These are phyloP conservation scores for Telopea speciosissima DNA, from an alignment of 177 flowering plant species.

Conservation along the genomic window DNA sequence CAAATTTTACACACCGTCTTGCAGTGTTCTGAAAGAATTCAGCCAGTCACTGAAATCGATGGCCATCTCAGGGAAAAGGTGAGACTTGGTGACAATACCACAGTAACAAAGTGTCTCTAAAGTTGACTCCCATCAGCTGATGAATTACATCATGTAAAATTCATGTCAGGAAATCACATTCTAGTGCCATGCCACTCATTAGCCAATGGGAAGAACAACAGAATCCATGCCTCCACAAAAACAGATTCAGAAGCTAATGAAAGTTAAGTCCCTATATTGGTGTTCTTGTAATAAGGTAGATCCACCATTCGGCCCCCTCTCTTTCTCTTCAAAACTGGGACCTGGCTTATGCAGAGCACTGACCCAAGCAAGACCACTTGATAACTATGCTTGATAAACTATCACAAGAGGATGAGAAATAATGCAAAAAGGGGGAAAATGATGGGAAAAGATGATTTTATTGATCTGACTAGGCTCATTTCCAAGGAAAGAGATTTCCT, in stretches of 20 bases:
- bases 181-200: not conserved
- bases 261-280: not conserved
- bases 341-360: not conserved
- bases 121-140: not conserved
- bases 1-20: too few species aligned
- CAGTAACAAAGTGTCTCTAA: not conserved
- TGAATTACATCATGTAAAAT: not conserved
- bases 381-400: too few species aligned
- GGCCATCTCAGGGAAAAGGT: not conserved
- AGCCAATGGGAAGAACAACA: not conserved
- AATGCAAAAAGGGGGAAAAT: not conserved
- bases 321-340: not conserved
- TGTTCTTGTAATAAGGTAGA: not conserved
- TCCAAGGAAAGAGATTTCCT: not conserved
- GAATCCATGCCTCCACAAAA: not conserved
- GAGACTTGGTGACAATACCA: not conserved
- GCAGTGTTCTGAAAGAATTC: too few species aligned
- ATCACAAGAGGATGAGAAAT: not conserved
- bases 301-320: too few species aligned
- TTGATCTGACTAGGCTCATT: not conserved
- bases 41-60: too few species aligned
- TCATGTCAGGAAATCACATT: not conserved
- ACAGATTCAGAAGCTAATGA: not conserved
- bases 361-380: not conserved
- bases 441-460: not conserved